Base-by-base conservation (phyloP, 2,329 filamentous ascomycete species). In the Penicillium oxalicum region DNA sequence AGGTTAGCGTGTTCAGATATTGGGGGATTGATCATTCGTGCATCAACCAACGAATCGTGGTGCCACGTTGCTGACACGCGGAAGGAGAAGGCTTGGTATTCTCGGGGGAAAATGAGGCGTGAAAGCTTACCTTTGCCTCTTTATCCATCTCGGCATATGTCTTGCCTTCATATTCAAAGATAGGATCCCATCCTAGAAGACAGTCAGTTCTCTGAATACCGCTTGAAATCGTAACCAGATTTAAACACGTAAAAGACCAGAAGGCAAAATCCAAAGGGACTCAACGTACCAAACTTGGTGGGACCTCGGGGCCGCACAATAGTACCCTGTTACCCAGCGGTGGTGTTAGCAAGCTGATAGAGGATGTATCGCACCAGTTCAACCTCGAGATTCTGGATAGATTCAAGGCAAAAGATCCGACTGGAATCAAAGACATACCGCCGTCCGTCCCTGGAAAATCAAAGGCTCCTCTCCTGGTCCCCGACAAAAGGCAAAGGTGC, bases 131-230 rank as follows among this genome's bases (percentile, higher is more conserved):
- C 87, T 95, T 91, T 74, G 88, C 88, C 70, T 87, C 75, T 55
- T 83, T 91, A 44, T 89, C 86, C 93, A 98, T 98, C 74, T 98
- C 93, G 27, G 93, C 93, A 67, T 95, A 85, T 74, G 93, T 98
- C 71, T 88, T 76, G 37, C 91, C 91, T 56, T 94, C 80, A 59
- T 94, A 91, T 72, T 98, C 93, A 62, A 98, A 98, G 56, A 95
- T 86, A 2, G 93, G 83, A 69, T 98, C 93, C 93, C 93, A 98
- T 40, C 91, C 91, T 95, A 18, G 18, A 18, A 18, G 18, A 18
- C 18, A 18, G 18, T 18, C 18, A 18, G 18, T 18, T 18, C 18
- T 18, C 18, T 18, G 18, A 18, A 18, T 18, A 2, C 18, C 18
- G 1, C 18, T 18, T 18, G 18, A 18, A 18, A 18, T 2, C 18